Base-by-base conservation (phyloP, 805 yeast species). In the Yueomyces sp. region DNA sequence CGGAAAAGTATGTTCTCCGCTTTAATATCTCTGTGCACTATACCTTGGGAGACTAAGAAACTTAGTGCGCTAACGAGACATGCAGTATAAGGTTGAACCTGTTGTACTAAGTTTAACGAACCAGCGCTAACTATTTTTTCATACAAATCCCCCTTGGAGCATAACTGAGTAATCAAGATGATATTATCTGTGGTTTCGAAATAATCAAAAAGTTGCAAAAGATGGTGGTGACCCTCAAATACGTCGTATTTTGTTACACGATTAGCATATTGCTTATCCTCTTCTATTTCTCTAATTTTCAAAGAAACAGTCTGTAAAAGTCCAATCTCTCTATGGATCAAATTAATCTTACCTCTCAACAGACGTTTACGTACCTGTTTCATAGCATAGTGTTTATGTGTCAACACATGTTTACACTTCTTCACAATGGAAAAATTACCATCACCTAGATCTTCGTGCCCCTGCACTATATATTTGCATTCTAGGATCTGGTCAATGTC, bases 21-120 rank as follows among this genome's bases (percentile, higher is more conserved):
- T 56, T 81, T 81, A 45, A 81, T 59, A 52, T 81, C 88, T 40
- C 88, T 69, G 54, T 81, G 88, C 5, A 79, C 80, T 36, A 81
- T 71, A 31, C 73, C 72, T 49, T 79, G 70, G 3, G 52, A 46
- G 53, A 81, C 87, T 44, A 81, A 60, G 52, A 77, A 79, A 5
- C 67, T 66, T 2, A 81, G 68, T 0, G 81, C 81, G 7, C 74
- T 67, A 2, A 74, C 57, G 27, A 81, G 61, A 45, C 74, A 70
- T 9, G 65, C 59, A 32, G 79, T 64, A 37, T 77, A 68, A 5
- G 68, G 68, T 8, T 64, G 67, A 2, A 78, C 76, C 46, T 76
- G 77, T 12, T 55, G 51, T 42, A 74, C 76, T 42, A 54, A 42
- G 38, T 64, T 67, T 43, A 76, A 63, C 40, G 67, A 63, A 3